A percentile compares a stretch with the other conserved stretches of the same genome.
Evolutionary conservation across 2,329 filamentous ascomycete species (phyloP).

Genomic region (Domatiomyces globalis): DNA sequence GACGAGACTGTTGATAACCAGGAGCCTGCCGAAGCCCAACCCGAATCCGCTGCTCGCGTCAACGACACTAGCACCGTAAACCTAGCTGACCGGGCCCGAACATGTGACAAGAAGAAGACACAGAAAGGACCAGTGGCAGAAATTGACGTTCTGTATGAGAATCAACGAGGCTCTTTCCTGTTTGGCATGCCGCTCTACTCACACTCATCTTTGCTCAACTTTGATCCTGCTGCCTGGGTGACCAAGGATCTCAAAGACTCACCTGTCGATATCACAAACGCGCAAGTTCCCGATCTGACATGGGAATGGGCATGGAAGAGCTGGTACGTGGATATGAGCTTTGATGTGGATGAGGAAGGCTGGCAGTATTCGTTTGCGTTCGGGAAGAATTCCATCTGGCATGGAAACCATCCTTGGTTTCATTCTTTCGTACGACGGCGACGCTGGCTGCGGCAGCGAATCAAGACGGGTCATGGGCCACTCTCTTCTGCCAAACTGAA

Average conservation of each 20-base stretch:
- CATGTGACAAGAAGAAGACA: constrained; percentile 10
- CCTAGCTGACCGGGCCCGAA: constrained; percentile 8
- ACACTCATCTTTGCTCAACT: constrained; percentile 63
- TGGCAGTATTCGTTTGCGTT: constrained; percentile 97
- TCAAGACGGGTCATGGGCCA: constrained; percentile 40
- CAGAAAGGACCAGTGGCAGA: constrained; percentile 27
- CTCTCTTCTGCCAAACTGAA: constrained; percentile 21
- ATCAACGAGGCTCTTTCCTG: constrained; percentile 78
- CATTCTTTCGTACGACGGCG: constrained; percentile 86
- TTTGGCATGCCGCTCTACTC: constrained; percentile 89
- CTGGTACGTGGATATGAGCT: constrained; percentile 65
- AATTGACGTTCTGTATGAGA: constrained; percentile 88
- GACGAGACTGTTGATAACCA: constrained; percentile 1
- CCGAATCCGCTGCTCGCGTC: not conserved
- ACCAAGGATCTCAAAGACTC: constrained; percentile 46
- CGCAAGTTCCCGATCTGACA: constrained; percentile 82
- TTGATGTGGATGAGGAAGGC: constrained; percentile 72
- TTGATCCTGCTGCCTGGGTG: constrained; percentile 80
- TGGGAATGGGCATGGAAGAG: constrained; percentile 78
- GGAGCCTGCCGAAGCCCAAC: not conserved
- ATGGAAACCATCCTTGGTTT: constrained; percentile 77
- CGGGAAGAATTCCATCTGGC: constrained; percentile 61
- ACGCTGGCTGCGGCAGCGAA: constrained; percentile 71
- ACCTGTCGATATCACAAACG: constrained; percentile 62
- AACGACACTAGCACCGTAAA: constrained; percentile 7